These are phyloP conservation scores for Psilocybe cyanescens DNA, from an alignment of 768 basidiomycete species.

Conservation along the genomic window DNA sequence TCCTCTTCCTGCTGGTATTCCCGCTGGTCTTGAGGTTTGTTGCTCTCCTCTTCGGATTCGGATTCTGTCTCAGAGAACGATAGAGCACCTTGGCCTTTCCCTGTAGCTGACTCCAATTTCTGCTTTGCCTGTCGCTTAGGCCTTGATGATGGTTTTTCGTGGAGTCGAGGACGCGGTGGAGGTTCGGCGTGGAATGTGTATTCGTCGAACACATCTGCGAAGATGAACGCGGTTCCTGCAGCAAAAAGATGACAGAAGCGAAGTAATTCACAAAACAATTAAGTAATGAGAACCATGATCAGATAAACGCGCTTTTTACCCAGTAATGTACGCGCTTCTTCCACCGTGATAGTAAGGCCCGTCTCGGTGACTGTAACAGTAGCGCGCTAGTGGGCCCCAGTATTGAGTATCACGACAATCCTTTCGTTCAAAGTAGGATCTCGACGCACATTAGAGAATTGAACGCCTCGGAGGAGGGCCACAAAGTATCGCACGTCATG, in stretches of 20 bases:
- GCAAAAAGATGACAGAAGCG: not conserved
- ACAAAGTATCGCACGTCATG: conserved; percentile 85
- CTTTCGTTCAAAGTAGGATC: not conserved
- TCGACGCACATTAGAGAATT: conserved; percentile 72
- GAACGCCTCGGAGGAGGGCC: conserved; percentile 79
- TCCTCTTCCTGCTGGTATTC: conserved; percentile 23
- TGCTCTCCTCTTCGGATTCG: conserved; percentile 24
- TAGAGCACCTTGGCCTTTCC: not conserved
- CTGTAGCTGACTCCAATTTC: not conserved
- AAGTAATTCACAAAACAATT: not conserved
- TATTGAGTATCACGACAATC: conserved; percentile 1
- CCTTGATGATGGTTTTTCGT: conserved; percentile 9
- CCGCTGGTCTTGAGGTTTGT: conserved; percentile 19
- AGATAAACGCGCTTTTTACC: conserved; percentile 47
- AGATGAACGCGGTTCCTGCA: conserved; percentile 86
- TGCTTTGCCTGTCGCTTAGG: conserved; percentile 12
- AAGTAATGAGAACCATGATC: not conserved
- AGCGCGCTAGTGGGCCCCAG: conserved; percentile 57
- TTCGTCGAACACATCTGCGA: conserved; percentile 77
- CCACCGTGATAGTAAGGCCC: conserved; percentile 80
- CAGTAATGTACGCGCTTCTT: conserved; percentile 81
- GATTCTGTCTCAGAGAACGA: conserved; percentile 22
- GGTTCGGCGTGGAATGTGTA: conserved; percentile 63
- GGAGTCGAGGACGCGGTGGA: conserved; percentile 15
- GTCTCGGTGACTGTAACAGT: conserved; percentile 69